phyloP scores from a whole-genome alignment of 1,284 basidiomycete species.

The Moniliophthora roreri region DNA sequence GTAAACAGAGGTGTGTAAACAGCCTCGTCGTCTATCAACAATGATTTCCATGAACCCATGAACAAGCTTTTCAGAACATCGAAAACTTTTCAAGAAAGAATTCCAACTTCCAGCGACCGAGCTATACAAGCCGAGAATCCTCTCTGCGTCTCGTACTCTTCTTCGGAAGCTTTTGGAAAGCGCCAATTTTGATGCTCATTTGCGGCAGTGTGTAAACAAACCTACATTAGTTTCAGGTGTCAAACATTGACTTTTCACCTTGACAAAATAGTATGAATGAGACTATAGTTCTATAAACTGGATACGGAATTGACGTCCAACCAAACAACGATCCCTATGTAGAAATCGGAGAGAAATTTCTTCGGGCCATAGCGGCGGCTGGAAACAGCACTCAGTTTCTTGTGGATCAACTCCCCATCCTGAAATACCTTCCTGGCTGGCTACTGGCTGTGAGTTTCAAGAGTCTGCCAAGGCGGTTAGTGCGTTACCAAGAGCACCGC shows the following conservation, averaged over 20 bases:
- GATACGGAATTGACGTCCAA: constrained; percentile 3
- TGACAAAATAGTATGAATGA: not conserved
- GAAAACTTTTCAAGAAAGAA: not conserved
- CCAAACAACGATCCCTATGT: constrained; percentile 1
- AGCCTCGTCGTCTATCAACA: not conserved
- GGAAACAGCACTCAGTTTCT: not conserved
- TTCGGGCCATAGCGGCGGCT: not conserved
- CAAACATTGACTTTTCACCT: not conserved
- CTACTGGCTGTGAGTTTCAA: not conserved
- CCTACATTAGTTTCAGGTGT: not conserved
- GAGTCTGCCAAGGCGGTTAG: not conserved
- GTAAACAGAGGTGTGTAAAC: constrained; percentile 2
- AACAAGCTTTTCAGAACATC: not conserved
- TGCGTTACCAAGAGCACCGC: not conserved
- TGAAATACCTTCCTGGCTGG: constrained; percentile 8
- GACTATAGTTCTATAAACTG: not conserved
- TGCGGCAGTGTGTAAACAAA: not conserved
- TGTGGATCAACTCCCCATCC: not conserved
- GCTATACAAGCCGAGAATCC: not conserved
- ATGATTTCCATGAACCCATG: not conserved
- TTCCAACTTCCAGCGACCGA: not conserved
- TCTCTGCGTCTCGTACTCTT: not conserved
- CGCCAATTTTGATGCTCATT: not conserved
- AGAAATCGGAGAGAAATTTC: not conserved
- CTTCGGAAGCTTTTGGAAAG: not conserved